Base-by-base conservation (phyloP, 2,329 filamentous ascomycete genomes). In the Dactylellina drechsleri region DNA sequence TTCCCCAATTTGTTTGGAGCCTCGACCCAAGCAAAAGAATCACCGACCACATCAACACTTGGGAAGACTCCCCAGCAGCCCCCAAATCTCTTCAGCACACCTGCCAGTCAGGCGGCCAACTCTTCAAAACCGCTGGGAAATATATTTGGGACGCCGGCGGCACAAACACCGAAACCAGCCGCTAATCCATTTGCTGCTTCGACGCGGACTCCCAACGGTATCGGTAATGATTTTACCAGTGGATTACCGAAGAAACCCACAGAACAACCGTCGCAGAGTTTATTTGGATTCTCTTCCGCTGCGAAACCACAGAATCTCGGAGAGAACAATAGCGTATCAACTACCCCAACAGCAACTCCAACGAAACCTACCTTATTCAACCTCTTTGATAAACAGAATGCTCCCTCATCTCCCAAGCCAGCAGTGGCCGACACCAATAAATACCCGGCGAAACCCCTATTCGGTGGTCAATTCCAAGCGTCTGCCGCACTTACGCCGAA, bases 1-100 rank as follows among this genome's bases (percentile, higher is more conserved):
- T 74, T 74, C 50, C 20, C 50, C 15, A 67, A 54, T n/a, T 58
- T 65, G 4, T 75, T 75, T 18, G 71, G 71, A 1, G 16, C 40
- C 7, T 13, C 49, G 10, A 36, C 40, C 4, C 43, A 66, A 23
- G 13, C 47, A 2, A 41, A 41, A 6, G 57, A 65, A 28, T 12
- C 41, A 10, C 4, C 56, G 6, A 15, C 50, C 1, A n/a, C n/a
- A 18, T 60, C 61, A 12, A 52, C 31, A 20, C 13, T 53, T 4
- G 23, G 31, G 10, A 36, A 36, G 31, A 36, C 31, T 36, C 31
- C 31, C 31, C 49, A 26, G 52, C 58, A 12, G 3, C 52, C 4
- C 12, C 43, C 54, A 15, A 50, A n/a, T 26, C 36, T 57, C 2
- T 73, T 73, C 18, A 60, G 68, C n/a, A 47, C 52, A 41, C 23